Evolutionary conservation across 2,329 filamentous ascomycete species (phyloP).

Genomic region (Colletotrichum liriopes): DNA sequence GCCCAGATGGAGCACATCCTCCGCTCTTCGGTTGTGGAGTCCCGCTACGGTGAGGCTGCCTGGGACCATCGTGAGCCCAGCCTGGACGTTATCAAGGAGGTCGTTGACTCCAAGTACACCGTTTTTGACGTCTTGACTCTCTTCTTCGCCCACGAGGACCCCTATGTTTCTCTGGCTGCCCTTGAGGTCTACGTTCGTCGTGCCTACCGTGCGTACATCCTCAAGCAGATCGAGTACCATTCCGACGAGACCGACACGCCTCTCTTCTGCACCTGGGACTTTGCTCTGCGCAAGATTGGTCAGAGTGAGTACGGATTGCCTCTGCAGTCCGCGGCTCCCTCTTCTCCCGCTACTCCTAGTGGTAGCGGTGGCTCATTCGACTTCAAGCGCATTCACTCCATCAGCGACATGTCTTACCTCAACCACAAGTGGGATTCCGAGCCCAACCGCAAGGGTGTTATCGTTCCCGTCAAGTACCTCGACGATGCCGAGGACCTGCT

Average conservation of each 20-base stretch:
- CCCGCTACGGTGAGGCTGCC: constrained; percentile 96
- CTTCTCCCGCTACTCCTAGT: constrained; percentile 84
- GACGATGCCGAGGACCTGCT: constrained; percentile 94
- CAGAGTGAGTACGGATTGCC: constrained; percentile 91
- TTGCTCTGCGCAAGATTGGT: constrained; percentile 92
- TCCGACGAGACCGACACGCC: constrained; percentile 78
- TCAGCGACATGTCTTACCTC: constrained; percentile 96
- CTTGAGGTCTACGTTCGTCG: constrained; percentile 97
- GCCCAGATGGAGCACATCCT: constrained; percentile 99
- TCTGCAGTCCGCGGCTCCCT: constrained; percentile 84
- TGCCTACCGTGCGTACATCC: constrained; percentile 94
- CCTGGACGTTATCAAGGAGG: constrained; percentile 93
- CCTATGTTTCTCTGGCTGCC: constrained; percentile 93
- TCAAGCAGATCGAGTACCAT: constrained; percentile 92
- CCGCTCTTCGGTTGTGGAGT: constrained; percentile 94
- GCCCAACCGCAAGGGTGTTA: constrained; percentile 90
- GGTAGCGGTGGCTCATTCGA: constrained; percentile 68
- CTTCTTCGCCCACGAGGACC: constrained; percentile 95
- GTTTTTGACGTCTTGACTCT: constrained; percentile 96
- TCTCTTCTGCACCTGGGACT: constrained; percentile 94
- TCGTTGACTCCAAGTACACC: constrained; percentile 98
- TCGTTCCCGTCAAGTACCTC: constrained; percentile 92
- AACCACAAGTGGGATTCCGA: constrained; percentile 81
- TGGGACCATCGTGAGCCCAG: constrained; percentile 97
- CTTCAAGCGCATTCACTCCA: constrained; percentile 91